Evolutionary conservation across 2,329 filamentous ascomycete species (phyloP).

Genomic region (Pseudocercospora cruenta): DNA sequence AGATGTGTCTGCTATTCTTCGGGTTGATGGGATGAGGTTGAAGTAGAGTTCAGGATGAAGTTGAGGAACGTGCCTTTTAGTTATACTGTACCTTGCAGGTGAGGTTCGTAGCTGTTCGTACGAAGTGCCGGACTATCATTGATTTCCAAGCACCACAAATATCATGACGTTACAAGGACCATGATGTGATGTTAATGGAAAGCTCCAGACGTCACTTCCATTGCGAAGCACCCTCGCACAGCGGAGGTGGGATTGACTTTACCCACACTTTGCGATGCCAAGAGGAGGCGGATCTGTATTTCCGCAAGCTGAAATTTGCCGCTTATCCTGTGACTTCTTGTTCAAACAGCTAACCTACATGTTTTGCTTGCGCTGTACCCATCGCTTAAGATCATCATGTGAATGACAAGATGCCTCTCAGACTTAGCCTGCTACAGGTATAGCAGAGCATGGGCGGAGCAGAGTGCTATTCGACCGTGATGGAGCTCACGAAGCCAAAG

Average conservation of each 20-base stretch:
- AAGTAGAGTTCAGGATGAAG: slow-evolving; percentile 18
- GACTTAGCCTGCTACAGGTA: no score
- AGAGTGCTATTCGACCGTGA: no score
- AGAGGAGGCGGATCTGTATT: background rate
- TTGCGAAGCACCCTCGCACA: background rate
- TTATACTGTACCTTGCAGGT: background rate
- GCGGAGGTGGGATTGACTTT: background rate
- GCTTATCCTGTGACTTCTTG: background rate
- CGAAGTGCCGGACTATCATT: background rate
- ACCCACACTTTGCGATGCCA: background rate
- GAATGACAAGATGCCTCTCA: no score
- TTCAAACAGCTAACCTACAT: background rate
- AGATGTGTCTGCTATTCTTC: background rate
- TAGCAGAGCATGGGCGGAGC: no score
- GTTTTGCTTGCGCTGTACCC: background rate
- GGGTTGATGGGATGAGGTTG: slow-evolving; percentile 4
- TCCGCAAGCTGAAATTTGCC: background rate
- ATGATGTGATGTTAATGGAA: slow-evolving; percentile 3
- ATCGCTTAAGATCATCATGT: background rate
- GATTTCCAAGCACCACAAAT: slow-evolving; percentile 9
- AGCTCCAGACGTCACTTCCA: background rate
- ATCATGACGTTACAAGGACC: slow-evolving; percentile 4
- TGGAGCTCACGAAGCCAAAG: no score
- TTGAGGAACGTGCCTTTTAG: slow-evolving; percentile 1
- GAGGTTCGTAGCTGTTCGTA: slow-evolving; percentile 6